Evolutionary conservation across 345 rosid species (phyloP), one percentile per base, ranked within the genome.

Genomic region (Schrenkiella parvula): DNA sequence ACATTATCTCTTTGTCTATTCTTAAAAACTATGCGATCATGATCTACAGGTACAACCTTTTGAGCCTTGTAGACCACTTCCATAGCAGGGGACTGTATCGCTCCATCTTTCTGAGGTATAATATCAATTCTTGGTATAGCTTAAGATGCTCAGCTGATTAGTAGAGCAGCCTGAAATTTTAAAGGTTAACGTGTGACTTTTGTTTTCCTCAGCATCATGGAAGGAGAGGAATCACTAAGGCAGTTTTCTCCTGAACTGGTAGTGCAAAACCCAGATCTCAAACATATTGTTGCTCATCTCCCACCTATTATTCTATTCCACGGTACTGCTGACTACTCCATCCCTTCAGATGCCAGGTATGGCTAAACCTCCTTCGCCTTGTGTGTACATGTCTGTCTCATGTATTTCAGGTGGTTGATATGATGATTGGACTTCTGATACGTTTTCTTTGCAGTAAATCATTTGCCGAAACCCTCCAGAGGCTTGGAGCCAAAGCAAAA

Each of bases 271-370:
- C 87, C 88, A 43, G 81, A 80, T 73, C 39, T 78, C 62, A 82
- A 74, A 69, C 78, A 71, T 63, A 84, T 90, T 5, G 75, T 85
- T 77, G 34, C 88, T 67, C 91, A 87, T 64, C 89, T 91, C 23
- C 98, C 99, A 73, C 93, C 87, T 31, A 70, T 88, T 50, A 29
- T 86, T 72, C 85, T 95, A 68, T 95, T 91, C 71, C 99, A 95
- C 54, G 99, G 99, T 23, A 91, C 97, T 47, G 95, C 78, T 67
- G 98, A 95, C 83, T 89, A 89, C 79, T 91, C 99, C 10, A 95
- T 95, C 74, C 99, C 98, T 63, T 74, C 85, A 22, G 92, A 89
- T 77, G 82, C 96, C 71, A 95, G 99, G 99, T 95, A 68, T 78
- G 82, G 22, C 47, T 37, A 7, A 63, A 42, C 8, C 37, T 25